Base-by-base conservation (phyloP, 805 yeast genomes). In the Metschnikowia lunata region DNA sequence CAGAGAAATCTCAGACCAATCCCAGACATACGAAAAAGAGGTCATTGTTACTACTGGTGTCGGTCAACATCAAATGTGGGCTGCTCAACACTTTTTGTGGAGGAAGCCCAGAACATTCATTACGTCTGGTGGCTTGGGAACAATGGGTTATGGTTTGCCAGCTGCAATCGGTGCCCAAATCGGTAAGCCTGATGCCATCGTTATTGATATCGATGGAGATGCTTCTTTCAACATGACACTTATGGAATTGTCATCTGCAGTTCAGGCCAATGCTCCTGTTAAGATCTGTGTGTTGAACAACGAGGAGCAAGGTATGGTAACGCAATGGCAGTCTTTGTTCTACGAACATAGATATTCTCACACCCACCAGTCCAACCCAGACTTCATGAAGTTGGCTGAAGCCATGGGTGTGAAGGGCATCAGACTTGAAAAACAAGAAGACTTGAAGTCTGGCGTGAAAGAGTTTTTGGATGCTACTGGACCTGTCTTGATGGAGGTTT, bases 61-160 rank as follows among this genome's bases (percentile, higher is more conserved):
- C 42, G 99, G 99, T 49, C 99, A 93, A 76, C 99, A 91, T 77
- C 99, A 91, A 75, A 91, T 91, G 99, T 91, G 99, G 99, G 95
- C 98, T 32, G 98, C 98, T 27, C 99, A 93, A 73, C 90, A 89
- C 69, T 90, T 86, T 81, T 80, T 89, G 41, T 91, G 97, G 96
- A 84, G 82, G 49, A 71, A 78, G 51, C 99, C 99, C 58, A 82
- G 98, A 67, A 77, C 95, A 40, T 84, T 93, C 73, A 85, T 91
- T 65, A 89, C 98, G n/a, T 88, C 97, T 40, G 99, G 99, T 71
- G 99, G 99, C 58, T 78, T 91, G 59, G 99, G 99, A 59, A 91
- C 99, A 46, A 91, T 91, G 99, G 99, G 99, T 49, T 91, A 72
- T 71, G 99, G 99, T 52, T 72, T 91, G 52, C 99, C 99, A 27